Evolutionary conservation across 2,329 filamentous ascomycete genomes (phyloP), one percentile per base, ranked within the genome.

Genomic region (Aureobasidium sp.): DNA sequence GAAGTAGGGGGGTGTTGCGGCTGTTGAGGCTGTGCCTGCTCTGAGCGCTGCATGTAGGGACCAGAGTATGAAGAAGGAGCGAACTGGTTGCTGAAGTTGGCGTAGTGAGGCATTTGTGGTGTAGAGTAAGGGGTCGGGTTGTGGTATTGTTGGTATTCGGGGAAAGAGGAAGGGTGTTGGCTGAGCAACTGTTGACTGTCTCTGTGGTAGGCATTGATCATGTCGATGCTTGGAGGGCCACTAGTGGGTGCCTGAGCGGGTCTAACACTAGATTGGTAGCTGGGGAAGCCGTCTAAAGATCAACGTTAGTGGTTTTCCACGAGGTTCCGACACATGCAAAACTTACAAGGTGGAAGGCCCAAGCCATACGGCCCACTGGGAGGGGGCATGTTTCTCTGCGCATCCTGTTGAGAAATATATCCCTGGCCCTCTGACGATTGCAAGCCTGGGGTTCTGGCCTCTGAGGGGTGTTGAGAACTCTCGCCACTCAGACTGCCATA

Each of bases 311-410:
- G 17, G 17, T 2, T 5, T 15, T 22, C 34, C 8, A 27, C 1
- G n/a, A 29, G 11, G 8, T 58, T 9, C 0, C 20, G 15, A 36
- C 9, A 17, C 25, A 20, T 15, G 17, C n/a, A 8, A 6, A 8
- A 69, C 72, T 66, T 61, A 73, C 71, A 73, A 20, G 57, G 36
- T 41, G 71, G 68, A 51, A 73, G 69, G 12, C 71, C 70, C 8
- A 73, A 62, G 2, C 71, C 71, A 51, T 71, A 70, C 14, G 70
- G 53, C 2, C 52, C 60, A 14, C 56, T 48, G 31, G 64, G 64
- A 27, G 64, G 64, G 17, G 60, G 59, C 64, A 66, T 66, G 41
- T 66, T 62, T 25, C 64, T 47, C 42, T 64, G 64, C 29, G 60
- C 42, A 20, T 63, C 62, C 45, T 58, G 53, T 42, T 53, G 45